phyloP scores from a whole-genome alignment of 1,284 basidiomycete genomes.

The Rhodotorula sp. region DNA sequence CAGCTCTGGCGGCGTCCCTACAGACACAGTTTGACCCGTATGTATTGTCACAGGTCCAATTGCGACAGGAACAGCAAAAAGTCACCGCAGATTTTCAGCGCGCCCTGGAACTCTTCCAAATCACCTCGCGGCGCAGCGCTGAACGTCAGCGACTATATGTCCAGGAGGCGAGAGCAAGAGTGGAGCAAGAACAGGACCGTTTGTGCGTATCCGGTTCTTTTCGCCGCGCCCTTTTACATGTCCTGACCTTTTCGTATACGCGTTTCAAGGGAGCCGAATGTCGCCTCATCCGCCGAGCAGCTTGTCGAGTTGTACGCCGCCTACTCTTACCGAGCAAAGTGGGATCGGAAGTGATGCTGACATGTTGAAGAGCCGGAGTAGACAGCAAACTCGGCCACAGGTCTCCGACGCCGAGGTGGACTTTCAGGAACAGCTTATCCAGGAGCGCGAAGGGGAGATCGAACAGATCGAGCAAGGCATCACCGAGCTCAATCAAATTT shows the following conservation, averaged over 20 bases:
- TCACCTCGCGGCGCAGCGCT: conserved; percentile 83
- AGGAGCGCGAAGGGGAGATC: conserved; percentile 92
- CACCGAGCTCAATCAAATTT: conserved; percentile 95
- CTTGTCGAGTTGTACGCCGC: conserved; percentile 29
- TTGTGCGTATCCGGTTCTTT: conserved; percentile 26
- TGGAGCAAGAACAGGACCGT: conserved; percentile 41
- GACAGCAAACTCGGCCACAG: conserved; percentile 33
- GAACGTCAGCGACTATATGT: conserved; percentile 82
- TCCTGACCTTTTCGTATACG: too few species aligned
- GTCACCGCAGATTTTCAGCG: conserved; percentile 88
- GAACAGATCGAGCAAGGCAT: conserved; percentile 96
- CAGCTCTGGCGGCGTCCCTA: too few species aligned
- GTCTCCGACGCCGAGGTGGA: conserved; percentile 78
- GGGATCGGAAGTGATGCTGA: too few species aligned
- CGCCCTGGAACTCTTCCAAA: conserved; percentile 86
- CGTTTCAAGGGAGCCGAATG: neutral
- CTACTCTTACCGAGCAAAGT: neutral
- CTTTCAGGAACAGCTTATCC: conserved; percentile 93
- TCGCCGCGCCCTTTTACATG: neutral
- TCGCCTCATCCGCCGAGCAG: conserved; percentile 3
- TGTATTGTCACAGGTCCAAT: conserved; percentile 40
- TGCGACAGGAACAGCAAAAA: conserved; percentile 64
- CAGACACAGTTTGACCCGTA: too few species aligned
- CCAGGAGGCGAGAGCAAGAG: conserved; percentile 69
- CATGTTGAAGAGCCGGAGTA: neutral